Conservation (phyloP, 768 basidiomycete species). For the Suillus lakei region DNA sequence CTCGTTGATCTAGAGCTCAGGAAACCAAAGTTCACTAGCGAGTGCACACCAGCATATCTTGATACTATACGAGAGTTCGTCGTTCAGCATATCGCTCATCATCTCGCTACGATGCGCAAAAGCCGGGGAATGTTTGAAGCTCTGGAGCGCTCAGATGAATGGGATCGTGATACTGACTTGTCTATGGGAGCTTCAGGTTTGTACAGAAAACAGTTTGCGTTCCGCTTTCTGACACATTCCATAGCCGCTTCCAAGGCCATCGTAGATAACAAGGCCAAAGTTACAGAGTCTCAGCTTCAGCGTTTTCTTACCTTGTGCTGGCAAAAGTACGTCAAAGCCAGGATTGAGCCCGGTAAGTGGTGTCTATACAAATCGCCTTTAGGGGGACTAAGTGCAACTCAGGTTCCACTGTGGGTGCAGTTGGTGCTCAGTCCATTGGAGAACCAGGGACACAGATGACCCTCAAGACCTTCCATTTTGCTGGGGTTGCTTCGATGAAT, state of each 20-base stretch:
- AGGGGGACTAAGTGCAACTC: background rate
- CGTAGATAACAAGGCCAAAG: constrained; percentile 90
- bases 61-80: constrained; percentile 75
- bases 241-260: constrained; percentile 69
- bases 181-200: constrained; percentile 75
- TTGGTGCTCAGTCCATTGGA: constrained; percentile 98
- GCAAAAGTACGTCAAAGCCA: constrained; percentile 91
- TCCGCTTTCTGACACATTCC: constrained; percentile 10
- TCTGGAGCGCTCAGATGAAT: constrained; percentile 70
- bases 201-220: constrained; percentile 21
- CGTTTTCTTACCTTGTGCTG: constrained; percentile 87
- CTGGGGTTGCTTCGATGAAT: constrained; percentile 99
- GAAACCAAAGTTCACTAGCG: constrained; percentile 60
- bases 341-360: constrained; percentile 86
- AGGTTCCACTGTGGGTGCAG: constrained; percentile 98
- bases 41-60: constrained; percentile 75
- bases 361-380: background rate
- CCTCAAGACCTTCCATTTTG: constrained; percentile 99
- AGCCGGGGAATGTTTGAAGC: constrained; percentile 86
- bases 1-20: constrained; percentile 68
- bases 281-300: constrained; percentile 80
- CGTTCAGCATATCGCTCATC: constrained; percentile 62
- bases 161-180: constrained; percentile 79
- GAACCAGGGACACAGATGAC: constrained; percentile 99
- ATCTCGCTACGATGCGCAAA: constrained; percentile 68